These are phyloP conservation scores for Sugiyamaella paludigena DNA, from an alignment of 1,139 yeast species.

Conservation along the genomic window DNA sequence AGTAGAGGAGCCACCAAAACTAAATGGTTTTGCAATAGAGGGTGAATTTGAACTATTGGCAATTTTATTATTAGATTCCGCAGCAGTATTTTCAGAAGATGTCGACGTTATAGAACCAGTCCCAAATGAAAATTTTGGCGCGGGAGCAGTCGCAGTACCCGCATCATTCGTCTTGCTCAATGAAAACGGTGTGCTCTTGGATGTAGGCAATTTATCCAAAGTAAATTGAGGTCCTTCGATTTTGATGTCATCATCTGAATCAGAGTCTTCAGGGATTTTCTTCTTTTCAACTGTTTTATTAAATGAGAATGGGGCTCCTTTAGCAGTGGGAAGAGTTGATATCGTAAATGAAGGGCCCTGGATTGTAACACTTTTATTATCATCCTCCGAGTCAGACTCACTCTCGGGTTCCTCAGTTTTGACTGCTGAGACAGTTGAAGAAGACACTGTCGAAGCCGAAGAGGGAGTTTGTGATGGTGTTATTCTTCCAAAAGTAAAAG, in stretches of 20 bases:
- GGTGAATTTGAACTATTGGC: slow-evolving; percentile 16
- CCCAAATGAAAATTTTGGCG: slow-evolving; percentile 26
- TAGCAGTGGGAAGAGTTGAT: slow-evolving; percentile 51
- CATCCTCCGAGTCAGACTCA: slow-evolving; percentile 17
- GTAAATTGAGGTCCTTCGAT: slow-evolving; percentile 27
- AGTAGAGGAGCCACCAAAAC: slow-evolving; percentile 32
- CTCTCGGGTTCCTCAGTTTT: slow-evolving; percentile 41
- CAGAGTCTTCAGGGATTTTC: slow-evolving; percentile 19
- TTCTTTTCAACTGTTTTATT: slow-evolving; percentile 9
- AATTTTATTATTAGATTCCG: slow-evolving; percentile 21
- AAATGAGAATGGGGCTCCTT: slow-evolving; percentile 52
- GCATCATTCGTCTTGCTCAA: not conserved
- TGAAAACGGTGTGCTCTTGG: slow-evolving; percentile 24
- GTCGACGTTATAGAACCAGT: not conserved
- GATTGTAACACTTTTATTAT: slow-evolving; percentile 27
- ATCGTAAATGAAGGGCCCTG: slow-evolving; percentile 68
- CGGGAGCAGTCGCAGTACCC: slow-evolving; percentile 15
- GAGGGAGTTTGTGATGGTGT: not conserved
- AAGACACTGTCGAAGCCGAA: not conserved
- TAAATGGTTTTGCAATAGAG: slow-evolving; percentile 21
- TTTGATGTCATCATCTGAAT: slow-evolving; percentile 25
- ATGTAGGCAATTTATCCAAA: slow-evolving; percentile 23
- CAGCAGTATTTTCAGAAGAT: not conserved
- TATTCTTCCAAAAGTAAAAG: not conserved
- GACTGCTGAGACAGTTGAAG: slow-evolving; percentile 3